Base-by-base conservation (phyloP, 1,284 basidiomycete species). In the Cryptococcus sp. region DNA sequence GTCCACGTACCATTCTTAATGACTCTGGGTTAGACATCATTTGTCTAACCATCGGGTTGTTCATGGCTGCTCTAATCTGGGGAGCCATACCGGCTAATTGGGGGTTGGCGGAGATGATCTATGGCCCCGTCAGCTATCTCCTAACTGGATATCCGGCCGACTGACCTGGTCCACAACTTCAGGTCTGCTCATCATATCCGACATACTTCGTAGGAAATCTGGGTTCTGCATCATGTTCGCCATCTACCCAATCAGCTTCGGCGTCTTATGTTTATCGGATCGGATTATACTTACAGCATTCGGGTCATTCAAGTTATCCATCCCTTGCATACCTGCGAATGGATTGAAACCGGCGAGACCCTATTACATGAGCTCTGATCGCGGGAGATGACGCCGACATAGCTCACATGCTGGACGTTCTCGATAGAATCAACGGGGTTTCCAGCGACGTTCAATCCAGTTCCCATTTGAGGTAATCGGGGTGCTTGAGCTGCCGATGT, bases 151-250 rank as follows among this genome's bases (percentile, higher is more conserved):
- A 31, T 23, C 13, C 44, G 10, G 44, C 13, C 14, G 14, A 55
- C 76, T 51, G 43, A 80, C 78, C 63, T 81, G 90, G 59, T 96
- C 93, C 50, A 96, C 78, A 52, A 96, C 79, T 23, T 83, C 84
- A 0, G 90, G 90, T 63, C 90, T 85, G 5, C 83, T 83, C 82
- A 93, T 85, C 75, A 89, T 81, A 30, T 75, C 71, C 33, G 66
- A 62, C 72, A 75, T 73, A 48, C 65, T 86, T 60, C 86, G 82
- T 45, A 90, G 71, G 61, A 90, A 88, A 60, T 87, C 81, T 1
- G 89, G 92, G 42, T 84, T 87, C 68, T 87, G 84, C 81, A 94
- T 83, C 85, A 95, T 86, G 45, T 80, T 80, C 70, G 89, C 86
- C 77, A 93, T 80, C 89, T 91, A 66, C 14, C 14, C 13, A 8